phyloP scores from a whole-genome alignment of 1,139 yeast genomes.

The Sugiyamaella neomexicana region DNA sequence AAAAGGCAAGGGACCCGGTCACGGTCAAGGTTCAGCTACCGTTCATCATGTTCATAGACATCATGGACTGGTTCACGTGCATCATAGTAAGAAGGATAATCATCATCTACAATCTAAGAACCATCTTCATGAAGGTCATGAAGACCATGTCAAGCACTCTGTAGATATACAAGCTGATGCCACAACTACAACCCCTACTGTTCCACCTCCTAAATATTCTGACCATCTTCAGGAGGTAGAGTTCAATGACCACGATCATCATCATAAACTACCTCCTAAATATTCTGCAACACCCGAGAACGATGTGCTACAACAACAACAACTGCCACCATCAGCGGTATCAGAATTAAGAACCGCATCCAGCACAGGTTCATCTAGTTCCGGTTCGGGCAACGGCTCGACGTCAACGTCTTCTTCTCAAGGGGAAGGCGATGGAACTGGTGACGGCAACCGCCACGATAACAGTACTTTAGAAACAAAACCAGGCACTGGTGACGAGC shows the following conservation, averaged over 20 bases:
- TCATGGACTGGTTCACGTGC: conserved; percentile 11
- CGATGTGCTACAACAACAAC: background rate
- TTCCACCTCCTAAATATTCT: conserved; percentile 1
- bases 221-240: conserved; percentile 10
- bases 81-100: conserved; percentile 20
- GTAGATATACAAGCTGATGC: background rate
- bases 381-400: background rate
- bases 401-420: background rate
- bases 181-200: background rate
- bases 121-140: conserved; percentile 21
- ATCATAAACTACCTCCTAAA: conserved; percentile 2
- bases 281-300: conserved; percentile 1
- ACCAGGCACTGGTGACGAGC: background rate
- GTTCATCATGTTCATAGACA: conserved; percentile 13
- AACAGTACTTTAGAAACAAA: background rate
- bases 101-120: conserved; percentile 19
- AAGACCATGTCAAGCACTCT: conserved; percentile 8
- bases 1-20: conserved; percentile 2
- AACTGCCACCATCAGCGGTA: background rate
- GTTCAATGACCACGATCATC: background rate
- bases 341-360: background rate
- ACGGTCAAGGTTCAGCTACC: background rate
- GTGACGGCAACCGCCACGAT: too few species aligned
- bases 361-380: background rate
- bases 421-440: background rate